Conservation (phyloP, 106 monocot genomes). For the Platanthera guangdongensis region DNA sequence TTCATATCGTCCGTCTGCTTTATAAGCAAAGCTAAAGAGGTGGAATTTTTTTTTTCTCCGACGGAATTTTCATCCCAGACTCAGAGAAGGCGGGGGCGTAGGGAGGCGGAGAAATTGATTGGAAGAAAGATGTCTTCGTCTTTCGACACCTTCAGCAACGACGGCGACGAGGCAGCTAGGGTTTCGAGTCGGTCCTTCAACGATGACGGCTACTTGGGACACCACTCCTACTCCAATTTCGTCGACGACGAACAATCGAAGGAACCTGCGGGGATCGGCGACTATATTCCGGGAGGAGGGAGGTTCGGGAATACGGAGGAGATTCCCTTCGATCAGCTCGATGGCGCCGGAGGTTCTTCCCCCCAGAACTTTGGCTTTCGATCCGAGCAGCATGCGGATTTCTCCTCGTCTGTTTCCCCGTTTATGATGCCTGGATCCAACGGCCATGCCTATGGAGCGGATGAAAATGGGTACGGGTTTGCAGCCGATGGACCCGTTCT, state of each 20-base stretch:
- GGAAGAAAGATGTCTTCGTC: conserved; percentile 31
- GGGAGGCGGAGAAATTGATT: background rate
- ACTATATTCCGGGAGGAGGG: background rate
- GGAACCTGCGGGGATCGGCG: background rate
- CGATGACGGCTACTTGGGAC: conserved; percentile 43
- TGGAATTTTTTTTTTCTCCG: background rate
- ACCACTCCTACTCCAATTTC: conserved; percentile 32
- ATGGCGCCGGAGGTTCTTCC: background rate
- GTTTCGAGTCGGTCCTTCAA: conserved; percentile 31
- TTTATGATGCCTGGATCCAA: conserved; percentile 6
- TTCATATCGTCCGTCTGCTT: background rate
- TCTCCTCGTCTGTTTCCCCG: background rate
- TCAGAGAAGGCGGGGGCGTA: too few species aligned
- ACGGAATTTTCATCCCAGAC: background rate
- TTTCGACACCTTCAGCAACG: conserved; percentile 47
- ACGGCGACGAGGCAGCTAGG: conserved; percentile 23
- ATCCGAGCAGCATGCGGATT: conserved; percentile 2
- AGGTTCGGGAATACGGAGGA: conserved; percentile 5
- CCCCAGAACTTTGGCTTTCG: background rate
- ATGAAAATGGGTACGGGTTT: background rate
- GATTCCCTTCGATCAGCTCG: background rate
- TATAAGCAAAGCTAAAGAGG: background rate
- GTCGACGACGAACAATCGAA: conserved; percentile 23
- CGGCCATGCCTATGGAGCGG: background rate
- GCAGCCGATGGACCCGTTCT: conserved; percentile 7